A percentile compares a stretch with the other conserved stretches of the same genome.
Evolutionary conservation across 306 rosid species (phyloP).

Genomic region (Medicago ruthenica): DNA sequence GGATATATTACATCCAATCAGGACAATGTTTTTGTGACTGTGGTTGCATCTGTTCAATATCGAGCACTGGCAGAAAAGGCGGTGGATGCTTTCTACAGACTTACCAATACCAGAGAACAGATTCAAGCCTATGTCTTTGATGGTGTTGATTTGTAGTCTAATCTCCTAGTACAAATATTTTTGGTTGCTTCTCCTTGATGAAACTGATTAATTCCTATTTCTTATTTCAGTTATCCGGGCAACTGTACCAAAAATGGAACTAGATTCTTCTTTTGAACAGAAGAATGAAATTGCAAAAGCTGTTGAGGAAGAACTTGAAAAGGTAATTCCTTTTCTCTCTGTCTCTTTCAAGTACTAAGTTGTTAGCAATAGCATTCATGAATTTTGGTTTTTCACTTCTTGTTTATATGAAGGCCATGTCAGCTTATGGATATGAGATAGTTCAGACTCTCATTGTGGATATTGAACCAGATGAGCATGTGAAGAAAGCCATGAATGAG

Average conservation of each 20-base stretch:
- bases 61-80: slow-evolving; percentile 85
- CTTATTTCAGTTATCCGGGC: slow-evolving; percentile 75
- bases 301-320: slow-evolving; percentile 89
- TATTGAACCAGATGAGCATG: slow-evolving; percentile 92
- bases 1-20: slow-evolving; percentile 35
- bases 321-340: slow-evolving; percentile 47
- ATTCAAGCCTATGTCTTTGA: slow-evolving; percentile 96
- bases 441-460: slow-evolving; percentile 96
- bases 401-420: slow-evolving; percentile 71
- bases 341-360: not conserved
- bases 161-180: not conserved
- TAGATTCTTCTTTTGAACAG: slow-evolving; percentile 88
- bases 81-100: slow-evolving; percentile 85
- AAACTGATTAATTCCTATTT: slow-evolving; percentile 35
- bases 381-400: slow-evolving; percentile 23
- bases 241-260: slow-evolving; percentile 78
- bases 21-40: slow-evolving; percentile 94
- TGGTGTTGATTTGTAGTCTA: slow-evolving; percentile 52
- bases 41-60: slow-evolving; percentile 91
- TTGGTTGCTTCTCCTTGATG: not conserved
- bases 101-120: slow-evolving; percentile 81
- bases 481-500: slow-evolving; percentile 96
- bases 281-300: slow-evolving; percentile 89
- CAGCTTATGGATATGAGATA: slow-evolving; percentile 89
- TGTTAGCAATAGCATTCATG: slow-evolving; percentile 10